phyloP scores from a whole-genome alignment of 2,329 filamentous ascomycete genomes.

The Arachnomyces sp. region DNA sequence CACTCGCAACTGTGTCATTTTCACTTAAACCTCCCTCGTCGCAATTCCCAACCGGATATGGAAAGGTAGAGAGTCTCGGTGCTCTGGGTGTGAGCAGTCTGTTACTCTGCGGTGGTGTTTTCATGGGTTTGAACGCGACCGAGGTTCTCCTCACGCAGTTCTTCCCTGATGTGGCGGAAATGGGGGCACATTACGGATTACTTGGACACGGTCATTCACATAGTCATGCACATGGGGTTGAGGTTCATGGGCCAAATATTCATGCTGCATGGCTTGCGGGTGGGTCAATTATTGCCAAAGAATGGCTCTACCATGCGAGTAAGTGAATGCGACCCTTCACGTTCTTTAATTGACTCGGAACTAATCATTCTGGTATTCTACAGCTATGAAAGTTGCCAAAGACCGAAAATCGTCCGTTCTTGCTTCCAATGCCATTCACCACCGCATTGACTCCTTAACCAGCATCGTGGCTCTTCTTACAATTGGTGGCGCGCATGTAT shows the following conservation, averaged over 20 bases:
- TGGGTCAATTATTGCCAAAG: constrained; percentile 84
- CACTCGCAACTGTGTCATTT: constrained; percentile 87
- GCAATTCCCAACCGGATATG: constrained; percentile 82
- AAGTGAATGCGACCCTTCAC: constrained; percentile 36
- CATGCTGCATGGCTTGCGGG: constrained; percentile 92
- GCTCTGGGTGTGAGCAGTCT: constrained; percentile 89
- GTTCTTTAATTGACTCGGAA: not conserved
- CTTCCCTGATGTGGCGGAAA: constrained; percentile 56
- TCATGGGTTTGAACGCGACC: constrained; percentile 78
- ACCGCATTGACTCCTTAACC: constrained; percentile 90
- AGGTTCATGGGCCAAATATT: constrained; percentile 64
- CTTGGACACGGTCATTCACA: constrained; percentile 51
- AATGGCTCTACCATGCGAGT: constrained; percentile 96
- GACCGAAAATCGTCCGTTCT: constrained; percentile 93
- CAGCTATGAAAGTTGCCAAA: constrained; percentile 89
- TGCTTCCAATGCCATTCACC: constrained; percentile 91
- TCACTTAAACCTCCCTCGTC: constrained; percentile 77
- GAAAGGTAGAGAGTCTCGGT: constrained; percentile 94
- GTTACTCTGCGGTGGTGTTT: constrained; percentile 76
- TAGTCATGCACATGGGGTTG: constrained; percentile 42
- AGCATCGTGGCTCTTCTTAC: constrained; percentile 86
- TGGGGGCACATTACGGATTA: constrained; percentile 30
- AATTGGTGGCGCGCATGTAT: constrained; percentile 80
- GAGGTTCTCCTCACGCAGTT: constrained; percentile 63
- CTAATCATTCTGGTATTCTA: constrained; percentile 3